These are phyloP conservation scores for Linnemannia elongata DNA, from an alignment of 192 early-diverging fungal genomes.

Conservation along the genomic window DNA sequence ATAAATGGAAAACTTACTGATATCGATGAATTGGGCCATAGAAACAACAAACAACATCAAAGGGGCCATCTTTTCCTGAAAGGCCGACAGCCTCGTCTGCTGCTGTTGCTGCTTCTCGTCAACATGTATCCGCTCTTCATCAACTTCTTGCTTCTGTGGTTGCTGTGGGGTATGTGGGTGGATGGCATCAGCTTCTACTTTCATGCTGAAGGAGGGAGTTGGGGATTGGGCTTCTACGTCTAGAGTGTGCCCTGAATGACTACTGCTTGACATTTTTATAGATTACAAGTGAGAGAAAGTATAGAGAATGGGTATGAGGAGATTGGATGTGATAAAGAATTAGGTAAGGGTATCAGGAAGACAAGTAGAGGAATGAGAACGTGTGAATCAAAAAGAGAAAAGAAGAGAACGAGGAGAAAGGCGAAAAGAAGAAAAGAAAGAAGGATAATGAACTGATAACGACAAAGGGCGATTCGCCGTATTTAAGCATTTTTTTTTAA, in stretches of 20 bases:
- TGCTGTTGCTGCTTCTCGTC: background rate
- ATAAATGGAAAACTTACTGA: slow-evolving; percentile 31
- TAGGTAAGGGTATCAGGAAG: no score
- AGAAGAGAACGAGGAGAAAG: background rate
- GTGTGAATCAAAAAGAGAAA: background rate
- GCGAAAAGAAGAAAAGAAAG: background rate
- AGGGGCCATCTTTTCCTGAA: slow-evolving; percentile 25
- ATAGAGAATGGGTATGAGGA: background rate
- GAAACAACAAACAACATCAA: slow-evolving; percentile 51
- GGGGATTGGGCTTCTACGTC: background rate
- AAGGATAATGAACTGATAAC: background rate
- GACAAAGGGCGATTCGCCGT: background rate
- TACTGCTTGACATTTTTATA: background rate
- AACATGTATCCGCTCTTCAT: background rate
- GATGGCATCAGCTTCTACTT: background rate
- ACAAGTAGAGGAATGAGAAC: background rate
- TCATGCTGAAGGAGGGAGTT: background rate
- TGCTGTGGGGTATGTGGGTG: background rate
- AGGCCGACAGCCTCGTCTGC: background rate
- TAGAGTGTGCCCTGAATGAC: background rate
- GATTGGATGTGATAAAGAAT: no score
- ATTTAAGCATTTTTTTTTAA: slow-evolving; percentile 3
- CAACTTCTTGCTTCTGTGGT: background rate
- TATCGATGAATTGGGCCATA: slow-evolving; percentile 51
- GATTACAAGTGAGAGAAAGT: background rate